phyloP scores from a whole-genome alignment of 371 early-diverging fungal genomes.

The Catenaria anguillulae region DNA sequence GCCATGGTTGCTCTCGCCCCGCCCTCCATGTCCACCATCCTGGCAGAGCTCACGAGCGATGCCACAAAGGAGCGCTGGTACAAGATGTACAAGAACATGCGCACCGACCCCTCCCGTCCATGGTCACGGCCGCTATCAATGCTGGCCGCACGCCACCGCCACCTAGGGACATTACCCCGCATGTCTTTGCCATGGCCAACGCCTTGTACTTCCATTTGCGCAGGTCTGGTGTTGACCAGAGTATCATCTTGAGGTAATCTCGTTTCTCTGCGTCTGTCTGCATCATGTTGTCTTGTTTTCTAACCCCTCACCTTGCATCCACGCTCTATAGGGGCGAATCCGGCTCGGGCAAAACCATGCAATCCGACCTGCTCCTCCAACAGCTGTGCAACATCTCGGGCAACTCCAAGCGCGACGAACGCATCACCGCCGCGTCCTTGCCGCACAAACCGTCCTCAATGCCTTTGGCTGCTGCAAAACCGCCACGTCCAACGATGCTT shows the following conservation, averaged over 20 bases:
- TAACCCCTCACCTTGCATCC: too few relatives aligned
- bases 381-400: slow-evolving; percentile 7
- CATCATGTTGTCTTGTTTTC: too few relatives aligned
- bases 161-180: not conserved
- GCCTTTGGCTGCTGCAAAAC: slow-evolving; percentile 65
- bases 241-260: not conserved
- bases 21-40: not conserved
- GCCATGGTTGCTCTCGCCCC: not conserved
- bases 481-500: slow-evolving; percentile 50
- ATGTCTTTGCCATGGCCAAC: not conserved
- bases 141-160: not conserved
- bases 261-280: not conserved
- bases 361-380: slow-evolving; percentile 4
- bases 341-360: slow-evolving; percentile 2
- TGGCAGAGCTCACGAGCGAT: not conserved
- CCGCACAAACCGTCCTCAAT: slow-evolving; percentile 44
- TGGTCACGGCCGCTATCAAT: not conserved
- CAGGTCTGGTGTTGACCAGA: slow-evolving; percentile 1
- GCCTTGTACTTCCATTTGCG: slow-evolving; percentile 2
- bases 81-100: slow-evolving; percentile 2
- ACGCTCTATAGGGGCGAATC: slow-evolving; percentile 7
- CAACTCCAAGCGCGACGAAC: slow-evolving; percentile 4
- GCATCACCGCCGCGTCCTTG: not conserved
- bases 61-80: not conserved
- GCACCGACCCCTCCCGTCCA: not conserved